Percentiles rank a stretch among this genome's conserved stretches.
Evolutionary conservation across 495 filamentous ascomycete genomes (phyloP).

Genomic region (Ascodesmis nigricans): DNA sequence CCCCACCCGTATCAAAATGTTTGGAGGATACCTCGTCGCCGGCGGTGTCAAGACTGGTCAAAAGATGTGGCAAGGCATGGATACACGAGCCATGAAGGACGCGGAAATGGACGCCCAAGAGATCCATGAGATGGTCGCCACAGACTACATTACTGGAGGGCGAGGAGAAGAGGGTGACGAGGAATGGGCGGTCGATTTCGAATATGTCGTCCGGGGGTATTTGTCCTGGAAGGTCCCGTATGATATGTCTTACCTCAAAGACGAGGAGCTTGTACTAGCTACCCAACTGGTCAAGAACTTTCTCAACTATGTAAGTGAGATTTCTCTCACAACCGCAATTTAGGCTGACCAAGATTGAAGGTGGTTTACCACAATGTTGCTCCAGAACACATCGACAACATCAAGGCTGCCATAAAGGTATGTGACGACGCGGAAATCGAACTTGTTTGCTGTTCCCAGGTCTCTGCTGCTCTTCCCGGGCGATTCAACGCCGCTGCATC

Average conservation of each 20-base stretch:
- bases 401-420: conserved; percentile 40
- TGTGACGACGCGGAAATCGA: conserved; percentile 50
- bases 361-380: conserved; percentile 63
- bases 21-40: conserved; percentile 57
- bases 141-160: conserved; percentile 31
- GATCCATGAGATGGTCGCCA: conserved; percentile 38
- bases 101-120: conserved; percentile 42
- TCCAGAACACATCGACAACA: conserved; percentile 47
- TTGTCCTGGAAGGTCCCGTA: conserved; percentile 31
- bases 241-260: conserved; percentile 22
- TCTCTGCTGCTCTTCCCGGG: conserved; percentile 38
- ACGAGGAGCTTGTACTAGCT: conserved; percentile 29
- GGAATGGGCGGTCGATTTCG: conserved; percentile 62
- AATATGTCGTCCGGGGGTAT: conserved; percentile 52
- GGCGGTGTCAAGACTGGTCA: conserved; percentile 54
- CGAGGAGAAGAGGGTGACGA: conserved; percentile 24
- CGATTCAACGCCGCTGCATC: conserved; percentile 47
- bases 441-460: conserved; percentile 32
- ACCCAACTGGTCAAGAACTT: conserved; percentile 58
- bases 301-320: conserved; percentile 41
- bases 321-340: background rate
- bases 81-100: conserved; percentile 29
- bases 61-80: conserved; percentile 39
- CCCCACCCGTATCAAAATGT: conserved; percentile 34
- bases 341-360: conserved; percentile 2